phyloP scores from a whole-genome alignment of 2,329 filamentous ascomycete genomes.

The Phaeoacremonium minimum region DNA sequence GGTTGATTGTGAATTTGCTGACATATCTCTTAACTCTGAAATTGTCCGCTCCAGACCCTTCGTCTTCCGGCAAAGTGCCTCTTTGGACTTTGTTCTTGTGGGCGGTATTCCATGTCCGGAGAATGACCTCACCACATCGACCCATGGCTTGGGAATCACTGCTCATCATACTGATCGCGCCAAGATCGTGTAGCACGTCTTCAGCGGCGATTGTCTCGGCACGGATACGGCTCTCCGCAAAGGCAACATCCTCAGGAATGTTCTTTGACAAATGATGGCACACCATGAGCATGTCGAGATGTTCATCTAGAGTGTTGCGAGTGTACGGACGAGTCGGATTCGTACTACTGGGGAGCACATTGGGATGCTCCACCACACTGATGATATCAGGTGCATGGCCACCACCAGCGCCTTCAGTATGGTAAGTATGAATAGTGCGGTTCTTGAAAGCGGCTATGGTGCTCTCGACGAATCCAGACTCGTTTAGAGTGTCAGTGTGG shows the following conservation, averaged over 20 bases:
- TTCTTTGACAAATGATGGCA: conserved; percentile 91
- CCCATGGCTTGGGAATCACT: conserved; percentile 97
- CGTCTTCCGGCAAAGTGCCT: conserved; percentile 71
- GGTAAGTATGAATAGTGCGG: conserved; percentile 92
- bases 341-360: conserved; percentile 86
- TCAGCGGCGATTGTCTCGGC: conserved; percentile 96
- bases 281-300: conserved; percentile 98
- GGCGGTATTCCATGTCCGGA: conserved; percentile 93
- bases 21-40: conserved; percentile 89
- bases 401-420: conserved; percentile 92
- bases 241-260: conserved; percentile 93
- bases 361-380: conserved; percentile 79
- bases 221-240: conserved; percentile 90
- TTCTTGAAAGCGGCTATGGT: conserved; percentile 82
- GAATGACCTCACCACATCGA: conserved; percentile 86
- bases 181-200: conserved; percentile 90
- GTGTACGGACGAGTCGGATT: conserved; percentile 93
- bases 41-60: conserved; percentile 78
- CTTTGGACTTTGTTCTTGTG: conserved; percentile 94
- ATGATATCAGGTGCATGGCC: conserved; percentile 97
- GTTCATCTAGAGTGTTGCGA: conserved; percentile 88
- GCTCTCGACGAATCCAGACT: conserved; percentile 93
- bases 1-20: conserved; percentile 95
- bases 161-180: conserved; percentile 96
- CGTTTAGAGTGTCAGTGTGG: conserved; percentile 93